Base-by-base conservation (phyloP, 192 early-diverging fungal species). In the Backusella tuberculispora region DNA sequence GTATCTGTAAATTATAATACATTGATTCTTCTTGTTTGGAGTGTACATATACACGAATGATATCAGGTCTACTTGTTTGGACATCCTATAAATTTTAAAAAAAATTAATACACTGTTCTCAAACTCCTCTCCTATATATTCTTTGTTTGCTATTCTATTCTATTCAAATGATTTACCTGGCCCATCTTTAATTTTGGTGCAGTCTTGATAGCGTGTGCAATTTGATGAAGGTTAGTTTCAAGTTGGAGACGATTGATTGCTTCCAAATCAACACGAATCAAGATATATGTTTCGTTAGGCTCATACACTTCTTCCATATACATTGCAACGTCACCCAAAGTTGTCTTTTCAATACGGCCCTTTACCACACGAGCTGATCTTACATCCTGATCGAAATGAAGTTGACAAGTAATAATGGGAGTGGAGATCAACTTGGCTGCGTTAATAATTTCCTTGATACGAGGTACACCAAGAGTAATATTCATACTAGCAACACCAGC, bases 381-480 rank as follows among this genome's bases (percentile, higher is more conserved):
- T 47, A 92, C 89, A 78, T 86, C 86, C 40, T 72, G 41, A 17
- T 89, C 86, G 73, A 90, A 86, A 63, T 93, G 83, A 19, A 99
- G 86, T 50, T 88, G 84, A 42, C 93, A 92, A 6, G 83, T 87
- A 65, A 98, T 97, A 75, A 98, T 92, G 0, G 98, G 98, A 1
- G 97, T 99, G 24, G 90, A 88, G 66, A 99, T 98, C n/a, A 88
- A 90, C 78, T 98, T 98, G 48, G 95, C 89, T 6, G 97, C 98
- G 78, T 98, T 99, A 87, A 99, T 99, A 83, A 99, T 99, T 89
- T 99, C 98, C 86, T 99, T 99, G 86, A 99, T 97, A 79, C 98
- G 96, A 14, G 98, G 98, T 60, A 99, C 98, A 88, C 98, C 98
- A 78, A 98, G 91, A 4, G 98, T 98, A 72, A 99, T 93, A 90